These are phyloP conservation scores for Macadamia integrifolia DNA, from an alignment of 164 flowering plant species.

Conservation along the genomic window DNA sequence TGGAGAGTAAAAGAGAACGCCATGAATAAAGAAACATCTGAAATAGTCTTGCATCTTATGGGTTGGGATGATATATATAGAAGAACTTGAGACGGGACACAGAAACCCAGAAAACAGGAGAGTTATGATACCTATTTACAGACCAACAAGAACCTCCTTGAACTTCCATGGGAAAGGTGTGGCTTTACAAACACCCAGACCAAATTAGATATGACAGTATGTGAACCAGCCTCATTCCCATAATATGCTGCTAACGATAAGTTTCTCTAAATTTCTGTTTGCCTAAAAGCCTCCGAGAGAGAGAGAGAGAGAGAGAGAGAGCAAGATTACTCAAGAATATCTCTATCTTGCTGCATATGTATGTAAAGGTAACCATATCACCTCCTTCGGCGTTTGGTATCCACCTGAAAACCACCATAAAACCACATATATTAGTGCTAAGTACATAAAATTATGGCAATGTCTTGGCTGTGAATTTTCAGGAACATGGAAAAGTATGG, in stretches of 20 bases:
- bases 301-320: not conserved
- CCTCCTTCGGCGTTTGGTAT: slow-evolving; percentile 11
- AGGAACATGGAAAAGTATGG: too few species aligned
- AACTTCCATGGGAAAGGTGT: too few species aligned
- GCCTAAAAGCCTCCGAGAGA: not conserved
- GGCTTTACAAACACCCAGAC: too few species aligned
- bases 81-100: too few species aligned
- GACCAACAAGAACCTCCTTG: too few species aligned
- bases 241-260: not conserved
- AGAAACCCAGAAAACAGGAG: too few species aligned
- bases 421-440: not conserved
- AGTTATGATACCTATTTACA: too few species aligned
- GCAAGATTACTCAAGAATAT: not conserved
- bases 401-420: slow-evolving; percentile 11
- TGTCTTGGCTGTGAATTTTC: too few species aligned
- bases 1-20: too few species aligned
- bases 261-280: not conserved
- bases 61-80: too few species aligned
- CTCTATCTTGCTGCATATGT: not conserved
- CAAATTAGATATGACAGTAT: slow-evolving; percentile 4
- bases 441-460: not conserved
- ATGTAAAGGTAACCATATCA: not conserved
- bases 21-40: too few species aligned
- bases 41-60: too few species aligned
- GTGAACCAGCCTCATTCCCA: slow-evolving; percentile 1